Conservation (phyloP, 331 rosid genomes). For the Stylosanthes scabra region DNA sequence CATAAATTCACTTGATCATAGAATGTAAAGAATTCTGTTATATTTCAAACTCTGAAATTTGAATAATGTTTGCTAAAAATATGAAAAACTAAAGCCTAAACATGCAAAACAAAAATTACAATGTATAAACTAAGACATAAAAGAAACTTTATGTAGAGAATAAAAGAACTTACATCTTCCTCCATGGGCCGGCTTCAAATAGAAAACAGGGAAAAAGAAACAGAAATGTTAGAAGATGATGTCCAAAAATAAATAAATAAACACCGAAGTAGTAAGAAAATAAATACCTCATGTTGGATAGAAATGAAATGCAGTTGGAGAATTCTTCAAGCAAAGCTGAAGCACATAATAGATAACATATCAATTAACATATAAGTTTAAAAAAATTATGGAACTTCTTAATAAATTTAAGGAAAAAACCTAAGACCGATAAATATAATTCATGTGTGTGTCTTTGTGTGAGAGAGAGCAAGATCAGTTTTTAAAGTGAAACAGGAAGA, state of each 20-base stretch:
- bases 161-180: constrained; percentile 75
- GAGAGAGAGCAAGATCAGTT: background rate
- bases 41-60: background rate
- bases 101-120: background rate
- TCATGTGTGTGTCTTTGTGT: no score
- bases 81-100: background rate
- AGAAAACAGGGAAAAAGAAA: background rate
- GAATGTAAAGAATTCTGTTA: background rate
- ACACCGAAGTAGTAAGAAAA: background rate
- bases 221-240: constrained; percentile 1
- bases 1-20: background rate
- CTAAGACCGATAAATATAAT: no score
- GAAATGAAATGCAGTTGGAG: background rate
- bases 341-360: background rate
- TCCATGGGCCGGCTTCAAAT: constrained; percentile 73
- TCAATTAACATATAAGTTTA: background rate
- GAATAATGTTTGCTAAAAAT: background rate
- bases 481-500: background rate
- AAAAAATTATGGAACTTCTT: background rate
- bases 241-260: background rate
- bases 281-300: constrained; percentile 42
- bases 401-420: no score
- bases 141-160: background rate
- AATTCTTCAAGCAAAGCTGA: constrained; percentile 4
- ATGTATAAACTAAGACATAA: background rate